phyloP scores from a whole-genome alignment of 345 rosid species.

The Salix purpurea region DNA sequence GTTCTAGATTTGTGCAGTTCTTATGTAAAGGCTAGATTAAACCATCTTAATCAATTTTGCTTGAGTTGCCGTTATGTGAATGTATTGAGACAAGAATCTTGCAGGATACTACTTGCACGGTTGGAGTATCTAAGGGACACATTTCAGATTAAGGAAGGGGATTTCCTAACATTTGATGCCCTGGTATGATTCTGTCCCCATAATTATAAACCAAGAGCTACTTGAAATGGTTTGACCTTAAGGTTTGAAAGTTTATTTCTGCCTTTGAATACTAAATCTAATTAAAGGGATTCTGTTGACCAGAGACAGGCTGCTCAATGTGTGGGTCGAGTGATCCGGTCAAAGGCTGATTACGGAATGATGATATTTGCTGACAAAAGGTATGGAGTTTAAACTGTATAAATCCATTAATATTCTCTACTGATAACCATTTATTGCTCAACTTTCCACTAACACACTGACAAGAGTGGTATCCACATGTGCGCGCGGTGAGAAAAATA shows the following conservation, averaged over 20 bases:
- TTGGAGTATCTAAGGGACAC: slow-evolving; percentile 92
- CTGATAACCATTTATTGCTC: neutral
- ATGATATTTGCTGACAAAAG: slow-evolving; percentile 99
- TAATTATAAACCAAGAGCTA: neutral
- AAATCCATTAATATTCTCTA: neutral
- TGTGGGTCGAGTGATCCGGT: slow-evolving; percentile 92
- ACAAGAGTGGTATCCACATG: neutral
- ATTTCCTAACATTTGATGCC: slow-evolving; percentile 94
- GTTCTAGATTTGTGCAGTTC: neutral
- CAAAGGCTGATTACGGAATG: slow-evolving; percentile 99
- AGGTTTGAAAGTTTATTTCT: neutral
- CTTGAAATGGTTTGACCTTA: neutral
- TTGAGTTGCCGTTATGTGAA: neutral
- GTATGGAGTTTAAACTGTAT: slow-evolving; percentile 25
- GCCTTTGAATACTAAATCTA: slow-evolving; percentile 6
- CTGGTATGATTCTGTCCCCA: slow-evolving; percentile 51
- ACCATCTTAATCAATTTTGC: neutral
- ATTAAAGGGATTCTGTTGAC: slow-evolving; percentile 15
- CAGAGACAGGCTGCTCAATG: slow-evolving; percentile 99
- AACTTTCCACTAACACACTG: neutral
- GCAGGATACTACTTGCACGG: slow-evolving; percentile 82
- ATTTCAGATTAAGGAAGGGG: slow-evolving; percentile 97
- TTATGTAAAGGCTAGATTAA: neutral
- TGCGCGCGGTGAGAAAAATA: neutral
- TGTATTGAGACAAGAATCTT: neutral